A percentile compares a stretch with the other conserved stretches of the same genome.
Evolutionary conservation across 164 flowering plant genomes (phyloP).

Genomic region (Liriodendron chinense): DNA sequence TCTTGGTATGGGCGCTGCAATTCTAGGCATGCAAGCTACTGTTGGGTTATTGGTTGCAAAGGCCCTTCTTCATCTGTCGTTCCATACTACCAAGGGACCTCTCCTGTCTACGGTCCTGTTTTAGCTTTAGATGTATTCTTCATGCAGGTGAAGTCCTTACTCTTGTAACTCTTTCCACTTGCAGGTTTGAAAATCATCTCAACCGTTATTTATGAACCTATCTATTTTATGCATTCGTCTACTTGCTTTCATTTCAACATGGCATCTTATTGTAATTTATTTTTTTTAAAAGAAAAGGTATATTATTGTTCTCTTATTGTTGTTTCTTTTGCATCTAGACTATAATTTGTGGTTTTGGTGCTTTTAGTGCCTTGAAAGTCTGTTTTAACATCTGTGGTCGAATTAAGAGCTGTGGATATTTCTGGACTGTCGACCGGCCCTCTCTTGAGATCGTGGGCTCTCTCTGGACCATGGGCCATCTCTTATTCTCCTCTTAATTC

Average conservation of each 20-base stretch:
- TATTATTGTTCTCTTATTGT: neutral
- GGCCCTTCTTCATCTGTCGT: conserved; percentile 81
- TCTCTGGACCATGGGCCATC: too few species aligned
- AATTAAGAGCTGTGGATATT: too few species aligned
- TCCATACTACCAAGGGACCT: conserved; percentile 73
- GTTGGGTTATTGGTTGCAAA: conserved; percentile 93
- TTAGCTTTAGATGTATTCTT: conserved; percentile 93
- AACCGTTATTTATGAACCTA: neutral
- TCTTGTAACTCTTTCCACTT: neutral
- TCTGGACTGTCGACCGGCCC: too few species aligned
- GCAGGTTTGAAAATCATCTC: neutral
- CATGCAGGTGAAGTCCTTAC: conserved; percentile 69
- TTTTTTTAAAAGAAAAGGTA: neutral
- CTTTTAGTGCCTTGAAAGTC: neutral
- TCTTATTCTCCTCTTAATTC: too few species aligned
- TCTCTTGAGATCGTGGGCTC: too few species aligned
- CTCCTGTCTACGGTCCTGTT: conserved; percentile 90
- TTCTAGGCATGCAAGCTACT: conserved; percentile 97
- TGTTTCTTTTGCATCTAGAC: neutral
- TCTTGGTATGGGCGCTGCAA: conserved; percentile 94
- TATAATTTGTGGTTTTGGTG: neutral
- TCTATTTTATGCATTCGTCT: neutral
- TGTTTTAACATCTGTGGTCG: neutral
- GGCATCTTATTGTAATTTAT: too few species aligned
- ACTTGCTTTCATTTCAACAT: neutral